Evolutionary conservation across 192 early-diverging fungal species (phyloP), one percentile per base, ranked within the genome.

Genomic region (Linnemannia schmuckeri): DNA sequence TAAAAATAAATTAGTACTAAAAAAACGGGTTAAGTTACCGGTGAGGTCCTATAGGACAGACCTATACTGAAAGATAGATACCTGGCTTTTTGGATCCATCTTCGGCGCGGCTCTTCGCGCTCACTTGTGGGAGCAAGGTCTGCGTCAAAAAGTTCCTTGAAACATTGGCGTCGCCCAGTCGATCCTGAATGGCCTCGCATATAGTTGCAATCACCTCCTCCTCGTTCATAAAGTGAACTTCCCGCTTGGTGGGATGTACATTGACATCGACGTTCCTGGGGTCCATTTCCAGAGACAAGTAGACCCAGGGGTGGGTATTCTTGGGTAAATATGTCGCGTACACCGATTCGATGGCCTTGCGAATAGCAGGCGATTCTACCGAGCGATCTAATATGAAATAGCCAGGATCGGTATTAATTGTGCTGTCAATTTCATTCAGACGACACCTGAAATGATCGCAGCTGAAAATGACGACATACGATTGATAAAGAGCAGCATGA

Each of bases 191-290:
- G 20, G 85, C 88, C 55, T 95, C 95, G 52, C 93, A 90, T 4
- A 99, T 89, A 0, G 82, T 80, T 17, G 91, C 91, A 46, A 98
- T 91, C 24, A 99, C 93, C 22, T 90, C 83, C 44, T 99, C 97
- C 79, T 99, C 95, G 88, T 99, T 93, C 82, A 99, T 88, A 80
- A 99, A 99, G 61, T 96, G 94, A 37, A 99, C 97, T 90, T 98
- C 95, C 12, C 94, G 92, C 78, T 99, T 99, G 42, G 99, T 98
- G 1, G 99, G 98, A 88, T 99, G 99, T 1, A 99, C 97, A 86
- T 99, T 99, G 3, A 99, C 99, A 83, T 99, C 99, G 4, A 99
- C 95, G 77, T 96, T 97, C 66, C 93, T 88, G 0, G 98, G 96
- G 46, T 95, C 94, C 74, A 99, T 96, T 27, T 93, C 92, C n/a